Percentiles rank a stretch among this genome's conserved stretches.
phyloP scores from a whole-genome alignment of 163 green algal species.

The Prototheca stagnorum region DNA sequence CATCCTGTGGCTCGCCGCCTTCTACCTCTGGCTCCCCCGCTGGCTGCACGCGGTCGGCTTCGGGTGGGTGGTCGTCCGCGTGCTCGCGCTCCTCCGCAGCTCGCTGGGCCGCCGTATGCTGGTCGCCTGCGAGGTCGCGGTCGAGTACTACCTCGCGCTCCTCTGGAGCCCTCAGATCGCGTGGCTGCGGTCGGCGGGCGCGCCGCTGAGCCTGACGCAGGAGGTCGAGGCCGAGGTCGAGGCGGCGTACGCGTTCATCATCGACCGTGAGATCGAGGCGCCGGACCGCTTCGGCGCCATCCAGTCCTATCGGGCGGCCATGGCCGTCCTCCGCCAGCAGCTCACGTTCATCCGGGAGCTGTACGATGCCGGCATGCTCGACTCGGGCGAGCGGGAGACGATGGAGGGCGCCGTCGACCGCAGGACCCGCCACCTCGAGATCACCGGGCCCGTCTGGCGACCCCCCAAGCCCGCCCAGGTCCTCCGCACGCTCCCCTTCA shows the following conservation, averaged over 20 bases:
- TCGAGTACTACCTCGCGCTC: slow-evolving; percentile 60
- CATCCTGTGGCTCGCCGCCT: slow-evolving; percentile 12
- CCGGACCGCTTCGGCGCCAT: slow-evolving; percentile 55
- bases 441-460: slow-evolving; percentile 33
- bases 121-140: slow-evolving; percentile 39
- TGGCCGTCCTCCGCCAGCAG: slow-evolving; percentile 19
- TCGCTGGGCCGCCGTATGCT: slow-evolving; percentile 35
- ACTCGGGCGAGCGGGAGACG: slow-evolving; percentile 28
- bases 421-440: slow-evolving; percentile 35
- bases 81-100: slow-evolving; percentile 7
- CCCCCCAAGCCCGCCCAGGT: slow-evolving; percentile 25
- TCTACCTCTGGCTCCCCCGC: slow-evolving; percentile 4
- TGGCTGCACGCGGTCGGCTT: slow-evolving; percentile 14
- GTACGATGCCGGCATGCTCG: slow-evolving; percentile 35
- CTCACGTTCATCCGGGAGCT: slow-evolving; percentile 7
- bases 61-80: slow-evolving; percentile 1
- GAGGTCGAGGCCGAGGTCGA: slow-evolving; percentile 27
- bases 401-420: slow-evolving; percentile 26
- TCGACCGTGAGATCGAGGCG: slow-evolving; percentile 71
- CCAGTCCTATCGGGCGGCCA: slow-evolving; percentile 49
- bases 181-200: slow-evolving; percentile 34
- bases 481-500: slow-evolving; percentile 38
- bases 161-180: slow-evolving; percentile 35
- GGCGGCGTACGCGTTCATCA: slow-evolving; percentile 53
- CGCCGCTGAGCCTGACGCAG: slow-evolving; percentile 1